Evolutionary conservation across 2,329 filamentous ascomycete genomes (phyloP).

Genomic region (Diaporthe sp.): DNA sequence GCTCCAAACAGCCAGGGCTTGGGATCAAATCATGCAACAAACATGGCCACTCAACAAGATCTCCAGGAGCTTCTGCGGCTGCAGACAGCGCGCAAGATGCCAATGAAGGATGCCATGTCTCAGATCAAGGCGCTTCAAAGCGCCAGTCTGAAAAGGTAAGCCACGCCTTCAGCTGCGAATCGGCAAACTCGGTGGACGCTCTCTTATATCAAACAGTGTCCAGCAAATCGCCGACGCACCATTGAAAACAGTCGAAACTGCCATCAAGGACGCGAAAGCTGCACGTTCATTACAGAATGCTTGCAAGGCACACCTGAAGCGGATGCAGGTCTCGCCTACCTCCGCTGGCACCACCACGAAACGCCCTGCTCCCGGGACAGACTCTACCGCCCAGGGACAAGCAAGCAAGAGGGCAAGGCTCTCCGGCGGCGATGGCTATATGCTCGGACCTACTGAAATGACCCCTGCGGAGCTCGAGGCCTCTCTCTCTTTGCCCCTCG

Average conservation of each 20-base stretch:
- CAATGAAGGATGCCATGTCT: slow-evolving; percentile 71
- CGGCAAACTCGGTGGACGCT: neutral
- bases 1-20: neutral
- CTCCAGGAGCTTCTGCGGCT: slow-evolving; percentile 73
- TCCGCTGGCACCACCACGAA: slow-evolving; percentile 47
- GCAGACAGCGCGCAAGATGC: slow-evolving; percentile 70
- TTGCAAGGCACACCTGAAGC: slow-evolving; percentile 67
- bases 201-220: slow-evolving; percentile 56
- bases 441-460: slow-evolving; percentile 52
- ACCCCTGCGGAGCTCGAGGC: slow-evolving; percentile 73
- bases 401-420: slow-evolving; percentile 52
- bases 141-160: slow-evolving; percentile 69
- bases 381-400: slow-evolving; percentile 40
- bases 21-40: neutral
- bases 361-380: slow-evolving; percentile 47
- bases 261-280: slow-evolving; percentile 63
- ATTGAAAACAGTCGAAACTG: slow-evolving; percentile 59
- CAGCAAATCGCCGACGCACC: slow-evolving; percentile 67
- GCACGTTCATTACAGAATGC: slow-evolving; percentile 67
- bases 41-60: slow-evolving; percentile 70
- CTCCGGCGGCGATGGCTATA: slow-evolving; percentile 46
- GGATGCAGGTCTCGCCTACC: slow-evolving; percentile 43
- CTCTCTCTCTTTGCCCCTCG: slow-evolving; percentile 72
- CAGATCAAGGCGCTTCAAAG: slow-evolving; percentile 71
- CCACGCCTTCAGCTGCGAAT: slow-evolving; percentile 11